phyloP scores from a whole-genome alignment of 2,329 filamentous ascomycete species.

The Colletotrichum gigasporum region DNA sequence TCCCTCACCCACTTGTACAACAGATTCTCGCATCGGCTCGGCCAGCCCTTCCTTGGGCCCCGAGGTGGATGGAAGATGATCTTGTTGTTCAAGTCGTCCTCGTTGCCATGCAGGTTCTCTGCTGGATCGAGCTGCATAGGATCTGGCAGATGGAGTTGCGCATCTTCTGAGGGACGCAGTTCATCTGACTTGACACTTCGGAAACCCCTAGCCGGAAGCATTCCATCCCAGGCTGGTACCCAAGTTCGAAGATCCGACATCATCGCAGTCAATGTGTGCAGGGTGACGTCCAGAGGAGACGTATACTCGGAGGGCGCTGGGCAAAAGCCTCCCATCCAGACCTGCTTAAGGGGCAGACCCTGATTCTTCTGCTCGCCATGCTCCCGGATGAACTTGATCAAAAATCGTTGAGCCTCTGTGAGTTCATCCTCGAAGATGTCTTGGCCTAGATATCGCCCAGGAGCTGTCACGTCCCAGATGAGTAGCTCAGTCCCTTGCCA shows the following conservation, averaged over 20 bases:
- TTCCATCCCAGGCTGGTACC: conserved; percentile 46
- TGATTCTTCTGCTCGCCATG: conserved; percentile 41
- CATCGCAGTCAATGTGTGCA: conserved; percentile 47
- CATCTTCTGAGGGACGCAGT: background rate
- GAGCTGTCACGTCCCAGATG: conserved; percentile 60
- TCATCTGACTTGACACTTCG: conserved; percentile 37
- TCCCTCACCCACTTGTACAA: conserved; percentile 50
- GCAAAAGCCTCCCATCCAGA: conserved; percentile 57
- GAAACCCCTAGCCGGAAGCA: conserved; percentile 49
- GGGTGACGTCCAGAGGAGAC: conserved; percentile 53
- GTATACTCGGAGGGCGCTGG: conserved; percentile 32
- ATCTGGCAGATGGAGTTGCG: conserved; percentile 8
- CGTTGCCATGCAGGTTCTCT: conserved; percentile 20
- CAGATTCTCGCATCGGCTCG: conserved; percentile 52
- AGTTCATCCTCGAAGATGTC: conserved; percentile 46
- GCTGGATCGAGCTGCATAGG: conserved; percentile 8
- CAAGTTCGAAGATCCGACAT: conserved; percentile 42
- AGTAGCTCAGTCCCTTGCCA: conserved; percentile 56
- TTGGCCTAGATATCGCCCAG: conserved; percentile 35
- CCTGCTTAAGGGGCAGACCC: conserved; percentile 45
- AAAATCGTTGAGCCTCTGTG: conserved; percentile 53
- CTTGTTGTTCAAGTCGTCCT: conserved; percentile 38
- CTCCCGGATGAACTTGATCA: conserved; percentile 50
- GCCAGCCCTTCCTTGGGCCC: conserved; percentile 32
- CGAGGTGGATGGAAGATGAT: conserved; percentile 60